Evolutionary conservation across 345 rosid species (phyloP), one percentile per base, ranked within the genome.

Genomic region (Firmiana major): DNA sequence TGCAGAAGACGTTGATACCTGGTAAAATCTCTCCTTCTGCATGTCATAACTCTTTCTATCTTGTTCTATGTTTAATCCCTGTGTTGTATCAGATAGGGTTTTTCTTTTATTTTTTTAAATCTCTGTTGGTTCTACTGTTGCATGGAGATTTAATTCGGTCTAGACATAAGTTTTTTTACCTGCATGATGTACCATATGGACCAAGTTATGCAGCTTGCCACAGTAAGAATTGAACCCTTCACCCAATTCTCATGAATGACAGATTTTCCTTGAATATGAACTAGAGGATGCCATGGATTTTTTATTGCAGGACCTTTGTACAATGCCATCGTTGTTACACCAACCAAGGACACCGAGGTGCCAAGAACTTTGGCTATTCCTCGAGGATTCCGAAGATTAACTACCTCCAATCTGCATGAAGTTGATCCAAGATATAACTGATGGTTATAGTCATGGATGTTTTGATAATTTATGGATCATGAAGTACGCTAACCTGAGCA

Each of bases 181-280:
- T 89, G 93, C 96, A 91, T 87, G 71, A 89, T 89, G 78, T 80
- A 91, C 91, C 89, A 80, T 0, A 85, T 5, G 8, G 93, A 89
- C 90, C 91, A 91, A 28, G 86, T 53, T 70, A 91, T 26, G 85
- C 97, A 87, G 82, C 97, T 90, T 5, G 86, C 84, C 66, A 87
- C 82, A 0, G 86, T 78, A 28, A 91, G 90, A 67, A 89, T 40
- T 8, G 97, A 87, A 59, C 93, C 97, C 79, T 86, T 86, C 46
- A 88, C 31, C 97, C 93, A 90, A 75, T 81, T 67, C 75, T 85
- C 88, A 6, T 83, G 90, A 77, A 54, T 63, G 36, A 24, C 2
- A 1, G 80, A 40, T 13, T 59, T 78, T 36, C 81, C 82, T 62
- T 82, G 68, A 66, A 88, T 75, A 7, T 80, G 88, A 45, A 90